Percentiles rank a stretch among this genome's conserved stretches.
These are phyloP conservation scores for Penicillium polonicum DNA, from an alignment of 2,329 filamentous ascomycete genomes.

Conservation along the genomic window DNA sequence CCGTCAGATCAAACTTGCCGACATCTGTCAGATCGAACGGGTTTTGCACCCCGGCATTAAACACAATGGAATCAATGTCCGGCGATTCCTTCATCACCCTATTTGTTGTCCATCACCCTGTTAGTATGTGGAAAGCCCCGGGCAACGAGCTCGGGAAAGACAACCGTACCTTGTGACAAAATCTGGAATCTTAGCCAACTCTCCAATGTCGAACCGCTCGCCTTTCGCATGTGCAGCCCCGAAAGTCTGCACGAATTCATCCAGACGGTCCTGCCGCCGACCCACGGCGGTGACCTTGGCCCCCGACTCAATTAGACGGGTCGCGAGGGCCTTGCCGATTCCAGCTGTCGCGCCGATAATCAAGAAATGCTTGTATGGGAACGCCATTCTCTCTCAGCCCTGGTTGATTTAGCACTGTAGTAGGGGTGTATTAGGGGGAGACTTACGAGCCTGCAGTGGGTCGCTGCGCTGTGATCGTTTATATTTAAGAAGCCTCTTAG, in stretches of 20 bases:
- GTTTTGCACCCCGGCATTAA: neutral
- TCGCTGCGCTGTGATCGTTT: neutral
- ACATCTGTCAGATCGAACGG: neutral
- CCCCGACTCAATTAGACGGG: constrained; percentile 34
- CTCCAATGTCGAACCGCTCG: constrained; percentile 49
- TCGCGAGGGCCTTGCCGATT: constrained; percentile 52
- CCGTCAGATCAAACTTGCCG: constrained; percentile 37
- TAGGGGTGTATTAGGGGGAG: neutral
- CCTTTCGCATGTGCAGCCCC: constrained; percentile 44
- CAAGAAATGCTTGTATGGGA: constrained; percentile 57
- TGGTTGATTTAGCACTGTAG: neutral
- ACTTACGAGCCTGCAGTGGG: neutral
- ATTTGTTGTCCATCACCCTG: neutral
- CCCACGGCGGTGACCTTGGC: neutral
- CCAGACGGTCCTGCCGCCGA: constrained; percentile 29
- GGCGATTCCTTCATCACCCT: neutral
- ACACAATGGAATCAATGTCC: neutral
- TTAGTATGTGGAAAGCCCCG: neutral
- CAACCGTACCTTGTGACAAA: constrained; percentile 36
- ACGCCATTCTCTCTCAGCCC: neutral
- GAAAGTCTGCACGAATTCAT: constrained; percentile 49
- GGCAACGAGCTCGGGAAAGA: neutral
- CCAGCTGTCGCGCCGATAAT: constrained; percentile 57
- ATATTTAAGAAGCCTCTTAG: neutral
- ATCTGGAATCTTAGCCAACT: constrained; percentile 43